phyloP scores from a whole-genome alignment of 768 basidiomycete genomes.

The Pholiota microspora region DNA sequence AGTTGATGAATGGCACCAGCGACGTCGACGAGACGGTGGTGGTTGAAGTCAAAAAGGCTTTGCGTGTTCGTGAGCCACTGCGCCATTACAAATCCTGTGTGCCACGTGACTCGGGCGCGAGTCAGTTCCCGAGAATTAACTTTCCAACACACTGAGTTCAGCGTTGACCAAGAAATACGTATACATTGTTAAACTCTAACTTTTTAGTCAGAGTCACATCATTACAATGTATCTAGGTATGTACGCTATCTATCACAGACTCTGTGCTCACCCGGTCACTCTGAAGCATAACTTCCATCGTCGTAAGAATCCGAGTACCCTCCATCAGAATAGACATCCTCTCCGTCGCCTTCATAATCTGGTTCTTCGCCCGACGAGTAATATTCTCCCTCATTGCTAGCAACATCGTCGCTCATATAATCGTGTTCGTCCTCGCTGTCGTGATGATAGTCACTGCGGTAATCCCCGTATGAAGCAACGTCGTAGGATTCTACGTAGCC shows the following conservation, averaged over 20 bases:
- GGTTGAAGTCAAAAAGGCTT: constrained; percentile 17
- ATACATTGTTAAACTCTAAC: too few relatives aligned
- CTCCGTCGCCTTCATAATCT: constrained; percentile 16
- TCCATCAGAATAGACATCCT: constrained; percentile 16
- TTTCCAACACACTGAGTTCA: too few relatives aligned
- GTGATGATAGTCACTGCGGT: constrained; percentile 6
- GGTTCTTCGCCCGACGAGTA: constrained; percentile 19
- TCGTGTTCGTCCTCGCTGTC: constrained; percentile 15
- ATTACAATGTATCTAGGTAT: neutral
- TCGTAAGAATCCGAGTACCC: constrained; percentile 15
- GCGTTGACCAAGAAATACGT: too few relatives aligned
- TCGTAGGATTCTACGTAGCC: constrained; percentile 17
- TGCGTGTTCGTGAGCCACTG: constrained; percentile 6
- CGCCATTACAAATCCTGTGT: constrained; percentile 8
- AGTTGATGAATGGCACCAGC: constrained; percentile 21
- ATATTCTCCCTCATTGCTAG: constrained; percentile 21
- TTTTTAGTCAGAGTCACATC: too few relatives aligned
- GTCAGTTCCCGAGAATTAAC: too few relatives aligned
- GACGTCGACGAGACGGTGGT: constrained; percentile 23
- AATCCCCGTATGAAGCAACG: constrained; percentile 5
- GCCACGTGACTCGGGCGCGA: neutral
- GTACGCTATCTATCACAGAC: neutral
- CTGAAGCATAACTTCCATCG: constrained; percentile 8
- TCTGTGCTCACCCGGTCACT: constrained; percentile 1
- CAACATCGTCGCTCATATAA: constrained; percentile 22